Base-by-base conservation (phyloP, 2,329 filamentous ascomycete genomes). In the Botrytis sinoallii region DNA sequence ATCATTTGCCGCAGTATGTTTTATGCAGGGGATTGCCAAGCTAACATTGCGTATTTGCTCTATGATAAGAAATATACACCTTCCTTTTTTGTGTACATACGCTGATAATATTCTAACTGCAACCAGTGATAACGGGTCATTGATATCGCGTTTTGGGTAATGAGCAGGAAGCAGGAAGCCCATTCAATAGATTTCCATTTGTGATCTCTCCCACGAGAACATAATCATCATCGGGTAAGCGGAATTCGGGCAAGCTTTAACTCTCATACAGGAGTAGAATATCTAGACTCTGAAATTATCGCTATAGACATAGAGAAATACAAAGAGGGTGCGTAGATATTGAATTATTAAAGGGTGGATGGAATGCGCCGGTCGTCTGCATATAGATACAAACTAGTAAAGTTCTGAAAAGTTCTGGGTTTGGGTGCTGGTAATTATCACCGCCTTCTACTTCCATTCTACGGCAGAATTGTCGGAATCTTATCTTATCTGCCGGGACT, bases 31-130 rank as follows among this genome's bases (percentile, higher is more conserved):
- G 46, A 48, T 66, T 38, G 20, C 38, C 18, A 44, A 48, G 20
- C 20, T 22, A 18, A 25, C 40, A 65, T 65, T 65, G 61, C 61
- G 38, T 65, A 32, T 32, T 44, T 29, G 61, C 61, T 46, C 1
- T 46, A 66, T 25, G 64, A 66, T 66, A 66, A 66, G 64, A n/a
- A 48, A 20, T 4, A 48, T 48, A 38, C 64, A 66, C 64, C 64
- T 48, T 48, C 64, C 42, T n/a, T 22, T 44, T 48, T 35, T 7
- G 64, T 48, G 22, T 66, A 38, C 42, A 48, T 18, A 25, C 52
- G 6, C 52, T 57, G n/a, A 29, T 8, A 18, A 32, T 29, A 18
- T 8, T 57, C n/a, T 18, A 57, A 8, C 52, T 55, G 12, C 12
- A 55, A 55, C 4, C 25, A 55, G 48, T n/a, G n/a, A n/a, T 14